These are phyloP conservation scores for Pythium insidiosum DNA, from an alignment of 352 stramenopile species.

Conservation along the genomic window DNA sequence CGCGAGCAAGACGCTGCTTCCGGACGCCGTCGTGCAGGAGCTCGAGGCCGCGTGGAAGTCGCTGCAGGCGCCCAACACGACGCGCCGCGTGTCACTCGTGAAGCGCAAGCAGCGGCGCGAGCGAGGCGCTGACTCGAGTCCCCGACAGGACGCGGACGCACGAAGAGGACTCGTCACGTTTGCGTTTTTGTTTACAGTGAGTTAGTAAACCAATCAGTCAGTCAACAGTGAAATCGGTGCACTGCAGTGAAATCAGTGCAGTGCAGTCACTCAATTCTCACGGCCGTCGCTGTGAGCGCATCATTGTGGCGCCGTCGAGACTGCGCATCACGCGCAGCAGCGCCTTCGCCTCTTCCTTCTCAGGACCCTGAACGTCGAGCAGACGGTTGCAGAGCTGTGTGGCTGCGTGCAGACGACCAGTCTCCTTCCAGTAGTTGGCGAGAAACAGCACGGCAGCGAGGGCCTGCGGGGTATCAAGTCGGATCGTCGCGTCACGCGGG, in stretches of 20 bases:
- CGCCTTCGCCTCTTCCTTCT: constrained; percentile 80
- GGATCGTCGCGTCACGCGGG: constrained; percentile 23
- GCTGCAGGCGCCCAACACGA: constrained; percentile 4
- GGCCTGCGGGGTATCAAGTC: constrained; percentile 55
- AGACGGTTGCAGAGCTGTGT: constrained; percentile 71
- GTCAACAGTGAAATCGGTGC: too few relatives aligned
- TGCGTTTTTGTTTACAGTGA: constrained; percentile 21
- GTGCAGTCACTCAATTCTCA: too few relatives aligned
- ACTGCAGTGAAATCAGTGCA: too few relatives aligned
- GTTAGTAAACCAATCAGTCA: not conserved
- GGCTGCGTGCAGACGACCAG: constrained; percentile 41
- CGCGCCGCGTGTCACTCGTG: constrained; percentile 18
- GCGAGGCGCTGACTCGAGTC: constrained; percentile 5
- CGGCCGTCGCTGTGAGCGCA: too few relatives aligned
- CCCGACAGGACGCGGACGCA: not conserved
- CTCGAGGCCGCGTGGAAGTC: constrained; percentile 17
- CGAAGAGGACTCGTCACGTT: constrained; percentile 16
- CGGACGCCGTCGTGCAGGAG: constrained; percentile 9
- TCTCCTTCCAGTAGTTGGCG: constrained; percentile 76
- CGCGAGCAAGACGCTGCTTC: constrained; percentile 11
- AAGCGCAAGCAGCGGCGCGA: constrained; percentile 21
- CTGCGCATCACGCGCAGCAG: constrained; percentile 72
- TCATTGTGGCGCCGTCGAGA: too few relatives aligned
- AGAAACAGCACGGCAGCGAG: constrained; percentile 65
- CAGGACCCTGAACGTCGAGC: constrained; percentile 64